Conservation (phyloP, 805 yeast genomes). For the Saccharomycopsis babjevae region DNA sequence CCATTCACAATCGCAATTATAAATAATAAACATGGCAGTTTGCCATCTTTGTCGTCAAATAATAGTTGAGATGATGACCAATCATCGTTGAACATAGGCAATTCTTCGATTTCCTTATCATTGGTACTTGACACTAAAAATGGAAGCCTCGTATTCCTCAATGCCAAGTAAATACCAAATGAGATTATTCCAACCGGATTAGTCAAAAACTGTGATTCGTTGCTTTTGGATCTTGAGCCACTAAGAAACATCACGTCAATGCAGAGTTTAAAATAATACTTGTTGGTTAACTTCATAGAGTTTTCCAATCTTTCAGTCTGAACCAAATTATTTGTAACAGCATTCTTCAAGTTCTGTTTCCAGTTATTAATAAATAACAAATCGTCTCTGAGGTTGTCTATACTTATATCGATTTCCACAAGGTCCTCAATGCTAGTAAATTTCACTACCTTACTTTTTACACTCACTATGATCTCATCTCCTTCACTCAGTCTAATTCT, state of each 20-base stretch:
- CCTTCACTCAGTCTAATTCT: constrained; percentile 82
- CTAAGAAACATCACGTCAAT: constrained; percentile 76
- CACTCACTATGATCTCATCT: constrained; percentile 84
- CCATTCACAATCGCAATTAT: constrained; percentile 67
- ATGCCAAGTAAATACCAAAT: constrained; percentile 70
- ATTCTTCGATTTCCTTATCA: constrained; percentile 43
- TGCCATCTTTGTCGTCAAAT: constrained; percentile 28
- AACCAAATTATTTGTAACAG: constrained; percentile 38
- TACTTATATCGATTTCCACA: constrained; percentile 68
- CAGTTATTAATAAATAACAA: constrained; percentile 57
- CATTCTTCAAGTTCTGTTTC: constrained; percentile 47
- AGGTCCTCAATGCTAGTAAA: constrained; percentile 32
- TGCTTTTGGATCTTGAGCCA: constrained; percentile 24
- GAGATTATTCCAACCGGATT: constrained; percentile 69
- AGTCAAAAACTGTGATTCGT: constrained; percentile 6
- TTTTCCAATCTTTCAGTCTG: constrained; percentile 24
- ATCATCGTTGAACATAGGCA: constrained; percentile 82
- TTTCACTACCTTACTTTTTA: constrained; percentile 73
- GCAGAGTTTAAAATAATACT: constrained; percentile 64
- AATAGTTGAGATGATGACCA: constrained; percentile 53
- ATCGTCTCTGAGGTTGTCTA: constrained; percentile 74
- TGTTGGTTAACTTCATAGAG: constrained; percentile 44
- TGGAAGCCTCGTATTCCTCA: constrained; percentile 70
- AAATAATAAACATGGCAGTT: constrained; percentile 62
- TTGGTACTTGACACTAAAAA: constrained; percentile 57